Conservation (phyloP, 345 rosid species). For the Hypericum perforatum region DNA sequence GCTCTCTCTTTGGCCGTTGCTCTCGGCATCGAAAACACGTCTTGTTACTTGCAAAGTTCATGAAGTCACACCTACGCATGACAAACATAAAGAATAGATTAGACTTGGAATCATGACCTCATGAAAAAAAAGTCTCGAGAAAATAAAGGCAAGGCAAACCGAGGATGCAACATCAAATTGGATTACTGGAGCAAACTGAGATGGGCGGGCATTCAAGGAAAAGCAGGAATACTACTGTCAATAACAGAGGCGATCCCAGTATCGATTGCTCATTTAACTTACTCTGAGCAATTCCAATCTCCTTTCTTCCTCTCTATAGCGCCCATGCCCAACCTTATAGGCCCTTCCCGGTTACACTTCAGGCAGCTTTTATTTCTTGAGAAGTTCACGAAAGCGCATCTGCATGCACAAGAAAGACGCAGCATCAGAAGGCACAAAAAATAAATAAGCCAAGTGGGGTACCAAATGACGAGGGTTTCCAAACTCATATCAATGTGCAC, state of each 20-base stretch:
- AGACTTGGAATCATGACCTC: too few species aligned
- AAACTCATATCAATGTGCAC: too few species aligned
- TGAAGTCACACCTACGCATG: slow-evolving; percentile 6
- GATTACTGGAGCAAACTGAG: too few species aligned
- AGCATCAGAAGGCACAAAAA: slow-evolving; percentile 1
- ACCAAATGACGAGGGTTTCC: neutral
- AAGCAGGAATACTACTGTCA: neutral
- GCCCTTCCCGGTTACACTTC: slow-evolving; percentile 58
- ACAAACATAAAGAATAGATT: neutral
- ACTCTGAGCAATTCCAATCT: slow-evolving; percentile 42
- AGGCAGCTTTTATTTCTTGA: slow-evolving; percentile 49
- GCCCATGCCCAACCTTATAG: slow-evolving; percentile 24
- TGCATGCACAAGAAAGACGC: slow-evolving; percentile 16
- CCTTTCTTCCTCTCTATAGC: slow-evolving; percentile 60
- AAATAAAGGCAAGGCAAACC: too few species aligned
- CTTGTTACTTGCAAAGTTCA: slow-evolving; percentile 4
- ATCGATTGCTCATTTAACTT: neutral
- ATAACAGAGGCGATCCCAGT: neutral
- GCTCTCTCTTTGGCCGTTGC: neutral
- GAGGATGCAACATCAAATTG: too few species aligned
- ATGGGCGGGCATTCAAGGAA: neutral
- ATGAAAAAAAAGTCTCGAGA: too few species aligned
- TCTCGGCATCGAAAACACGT: neutral
- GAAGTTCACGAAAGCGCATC: slow-evolving; percentile 63
- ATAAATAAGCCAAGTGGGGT: neutral